These are phyloP conservation scores for Sporothrix sp. DNA, from an alignment of 2,329 filamentous ascomycete species.

Conservation along the genomic window DNA sequence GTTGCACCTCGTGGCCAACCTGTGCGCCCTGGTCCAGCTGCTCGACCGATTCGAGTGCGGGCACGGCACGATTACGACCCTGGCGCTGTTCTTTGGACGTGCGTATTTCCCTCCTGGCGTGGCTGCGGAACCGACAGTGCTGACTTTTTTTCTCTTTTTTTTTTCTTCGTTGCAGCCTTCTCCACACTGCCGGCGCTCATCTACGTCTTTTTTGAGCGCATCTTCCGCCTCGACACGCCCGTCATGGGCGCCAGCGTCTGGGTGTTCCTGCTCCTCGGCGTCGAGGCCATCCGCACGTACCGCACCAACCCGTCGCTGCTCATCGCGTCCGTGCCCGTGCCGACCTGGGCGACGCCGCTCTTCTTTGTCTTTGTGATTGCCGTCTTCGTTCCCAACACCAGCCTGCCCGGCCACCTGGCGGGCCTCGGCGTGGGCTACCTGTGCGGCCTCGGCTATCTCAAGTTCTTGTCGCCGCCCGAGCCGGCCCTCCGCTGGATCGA, in stretches of 20 bases:
- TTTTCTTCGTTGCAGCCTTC: slow-evolving; percentile 41
- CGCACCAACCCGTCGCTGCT: slow-evolving; percentile 69
- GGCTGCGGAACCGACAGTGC: background rate
- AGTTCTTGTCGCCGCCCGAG: slow-evolving; percentile 82
- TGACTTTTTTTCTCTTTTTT: background rate
- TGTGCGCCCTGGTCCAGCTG: slow-evolving; percentile 72
- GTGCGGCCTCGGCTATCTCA: slow-evolving; percentile 79
- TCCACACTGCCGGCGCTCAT: slow-evolving; percentile 72
- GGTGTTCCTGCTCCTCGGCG: slow-evolving; percentile 79
- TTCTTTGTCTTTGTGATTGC: slow-evolving; percentile 63
- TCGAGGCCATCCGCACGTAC: slow-evolving; percentile 80
- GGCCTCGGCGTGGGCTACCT: slow-evolving; percentile 47
- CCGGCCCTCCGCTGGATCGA: slow-evolving; percentile 82
- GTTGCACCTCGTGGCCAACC: slow-evolving; percentile 71
- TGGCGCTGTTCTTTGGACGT: slow-evolving; percentile 87
- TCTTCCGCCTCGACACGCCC: slow-evolving; percentile 61
- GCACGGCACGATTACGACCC: slow-evolving; percentile 79
- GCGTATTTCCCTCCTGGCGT: no score
- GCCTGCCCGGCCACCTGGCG: slow-evolving; percentile 48
- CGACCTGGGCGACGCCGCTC: slow-evolving; percentile 88
- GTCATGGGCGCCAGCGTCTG: slow-evolving; percentile 84
- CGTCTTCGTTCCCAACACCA: slow-evolving; percentile 70
- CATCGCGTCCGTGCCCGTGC: slow-evolving; percentile 56
- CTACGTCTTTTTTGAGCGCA: slow-evolving; percentile 69
- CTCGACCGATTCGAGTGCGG: slow-evolving; percentile 90